Evolutionary conservation across 345 rosid species (phyloP), one percentile per base, ranked within the genome.

Genomic region (Reutealis trisperma): DNA sequence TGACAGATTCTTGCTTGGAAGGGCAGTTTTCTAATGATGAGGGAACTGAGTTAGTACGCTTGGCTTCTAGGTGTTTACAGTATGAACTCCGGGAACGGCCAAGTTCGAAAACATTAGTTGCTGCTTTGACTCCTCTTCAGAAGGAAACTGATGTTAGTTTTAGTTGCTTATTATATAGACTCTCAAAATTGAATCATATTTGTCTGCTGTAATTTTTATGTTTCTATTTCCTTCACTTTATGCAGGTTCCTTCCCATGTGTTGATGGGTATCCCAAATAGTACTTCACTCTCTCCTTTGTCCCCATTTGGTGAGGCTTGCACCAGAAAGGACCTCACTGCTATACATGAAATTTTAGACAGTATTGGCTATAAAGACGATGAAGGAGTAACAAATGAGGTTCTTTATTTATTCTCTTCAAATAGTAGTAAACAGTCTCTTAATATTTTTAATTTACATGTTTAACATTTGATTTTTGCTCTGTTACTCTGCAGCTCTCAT

Each of bases 291-390:
- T 75, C 82, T 37, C 86, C 91, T 64, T 83, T 92, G 73, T 84
- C 93, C 18, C 91, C 98, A 12, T 83, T 93, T n/a, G 98, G 99
- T 41, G 99, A 96, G 72, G 99, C 99, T n/a, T 93, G 98, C 80
- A 80, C 82, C n/a, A 87, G 92, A 86, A 88, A 83, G 79, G 99
- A 93, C 86, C 80, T 90, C 78, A 91, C 94, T 61, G 94, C 94
- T 51, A 85, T 96, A 42, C 94, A 87, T 30, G 98, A 93, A 83
- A 88, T 93, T 78, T 61, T 93, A 21, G 96, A 93, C 75, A 89
- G 82, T 34, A 71, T 90, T 65, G 90, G 96, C 61, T 96, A 96
- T 76, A 93, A 91, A 81, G 97, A 92, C 64, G 98, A 96, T 22
- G 98, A 89, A 67, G 97, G 98, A n/a, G 91, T 89, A 70, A 79